Evolutionary conservation across 2,329 filamentous ascomycete genomes (phyloP).

Genomic region (Penicillium sp.): DNA sequence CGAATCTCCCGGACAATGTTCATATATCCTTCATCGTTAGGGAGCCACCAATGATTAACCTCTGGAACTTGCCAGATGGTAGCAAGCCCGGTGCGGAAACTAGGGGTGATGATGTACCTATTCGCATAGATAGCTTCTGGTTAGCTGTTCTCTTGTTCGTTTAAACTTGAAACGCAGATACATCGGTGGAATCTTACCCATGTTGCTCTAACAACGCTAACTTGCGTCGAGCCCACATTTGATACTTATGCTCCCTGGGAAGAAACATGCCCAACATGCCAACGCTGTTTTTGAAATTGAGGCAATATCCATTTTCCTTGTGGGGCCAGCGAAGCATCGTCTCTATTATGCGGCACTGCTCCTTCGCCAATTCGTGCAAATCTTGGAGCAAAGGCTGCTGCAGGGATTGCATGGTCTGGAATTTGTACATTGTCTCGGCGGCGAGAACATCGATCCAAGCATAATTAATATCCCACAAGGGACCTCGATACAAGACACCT

Average conservation of each 20-base stretch:
- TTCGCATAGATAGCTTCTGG: background rate
- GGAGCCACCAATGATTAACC: conserved; percentile 83
- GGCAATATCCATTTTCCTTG: conserved; percentile 66
- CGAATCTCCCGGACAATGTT: conserved; percentile 73
- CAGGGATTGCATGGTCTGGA: conserved; percentile 63
- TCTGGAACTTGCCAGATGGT: conserved; percentile 70
- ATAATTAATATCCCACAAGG: conserved; percentile 72
- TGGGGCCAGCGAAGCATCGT: conserved; percentile 70
- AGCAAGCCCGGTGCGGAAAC: conserved; percentile 72
- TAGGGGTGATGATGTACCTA: conserved; percentile 79
- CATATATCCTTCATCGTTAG: conserved; percentile 72
- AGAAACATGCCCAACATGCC: conserved; percentile 75
- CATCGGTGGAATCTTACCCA: conserved; percentile 58
- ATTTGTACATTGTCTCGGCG: conserved; percentile 75
- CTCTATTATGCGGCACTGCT: conserved; percentile 76
- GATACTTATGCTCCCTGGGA: conserved; percentile 69
- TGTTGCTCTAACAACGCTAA: conserved; percentile 73
- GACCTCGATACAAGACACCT: conserved; percentile 66
- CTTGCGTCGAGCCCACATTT: conserved; percentile 75
- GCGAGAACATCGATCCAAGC: conserved; percentile 74
- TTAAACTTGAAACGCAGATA: background rate
- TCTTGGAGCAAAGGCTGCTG: conserved; percentile 53
- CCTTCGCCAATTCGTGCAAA: conserved; percentile 61
- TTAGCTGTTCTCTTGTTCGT: conserved; percentile 2
- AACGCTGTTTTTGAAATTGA: conserved; percentile 72